Conservation (phyloP, 1,284 basidiomycete species). For the Agroathelia rolfsii region DNA sequence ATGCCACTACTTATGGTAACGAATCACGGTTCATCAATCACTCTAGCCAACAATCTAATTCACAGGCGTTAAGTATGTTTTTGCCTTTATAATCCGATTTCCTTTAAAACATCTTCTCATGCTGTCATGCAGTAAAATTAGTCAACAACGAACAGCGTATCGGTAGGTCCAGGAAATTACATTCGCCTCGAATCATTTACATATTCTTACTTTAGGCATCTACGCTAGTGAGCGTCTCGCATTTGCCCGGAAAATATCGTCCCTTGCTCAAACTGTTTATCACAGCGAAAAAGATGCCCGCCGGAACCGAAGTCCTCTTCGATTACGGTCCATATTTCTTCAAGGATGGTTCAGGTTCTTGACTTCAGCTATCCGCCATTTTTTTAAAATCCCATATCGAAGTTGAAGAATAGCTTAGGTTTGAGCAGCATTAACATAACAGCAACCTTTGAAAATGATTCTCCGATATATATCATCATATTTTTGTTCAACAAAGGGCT, state of each 20-base stretch:
- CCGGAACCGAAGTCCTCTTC: conserved; percentile 37
- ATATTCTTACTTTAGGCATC: too few relatives aligned
- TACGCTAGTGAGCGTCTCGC: conserved; percentile 33
- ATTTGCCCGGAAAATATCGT: conserved; percentile 1
- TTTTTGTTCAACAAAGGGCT: too few relatives aligned
- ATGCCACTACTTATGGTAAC: conserved; percentile 44
- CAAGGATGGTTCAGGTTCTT: too few relatives aligned
- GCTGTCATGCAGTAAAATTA: conserved; percentile 29
- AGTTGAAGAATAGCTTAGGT: too few relatives aligned
- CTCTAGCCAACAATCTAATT: conserved; percentile 27
- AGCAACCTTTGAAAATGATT: too few relatives aligned
- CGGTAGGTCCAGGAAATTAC: too few relatives aligned
- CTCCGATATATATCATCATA: too few relatives aligned
- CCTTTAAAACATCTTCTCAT: conserved; percentile 5
- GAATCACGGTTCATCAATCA: conserved; percentile 54
- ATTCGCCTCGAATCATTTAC: too few relatives aligned
- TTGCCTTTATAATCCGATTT: conserved; percentile 6
- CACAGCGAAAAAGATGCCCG: conserved; percentile 25
- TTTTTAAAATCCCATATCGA: too few relatives aligned
- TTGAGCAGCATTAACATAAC: too few relatives aligned
- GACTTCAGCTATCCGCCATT: too few relatives aligned
- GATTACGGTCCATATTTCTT: conserved; percentile 43
- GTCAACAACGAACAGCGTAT: conserved; percentile 55
- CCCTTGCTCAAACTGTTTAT: too few relatives aligned
- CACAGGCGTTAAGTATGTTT: conserved; percentile 27